These are phyloP conservation scores for Lumnitzera littorea DNA, from an alignment of 345 rosid genomes.

Conservation along the genomic window DNA sequence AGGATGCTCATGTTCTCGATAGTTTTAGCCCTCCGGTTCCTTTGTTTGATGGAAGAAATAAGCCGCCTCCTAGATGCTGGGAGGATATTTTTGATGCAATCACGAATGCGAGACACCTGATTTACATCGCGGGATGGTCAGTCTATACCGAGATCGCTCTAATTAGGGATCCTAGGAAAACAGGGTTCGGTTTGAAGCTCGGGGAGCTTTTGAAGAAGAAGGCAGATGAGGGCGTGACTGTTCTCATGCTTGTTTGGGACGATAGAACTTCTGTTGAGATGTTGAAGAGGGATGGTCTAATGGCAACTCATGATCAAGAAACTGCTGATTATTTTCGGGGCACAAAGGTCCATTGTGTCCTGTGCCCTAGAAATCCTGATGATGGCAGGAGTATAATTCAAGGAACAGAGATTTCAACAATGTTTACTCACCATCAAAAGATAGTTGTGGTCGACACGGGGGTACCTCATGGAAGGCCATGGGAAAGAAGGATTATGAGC, in stretches of 20 bases:
- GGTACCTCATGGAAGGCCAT: constrained; percentile 6
- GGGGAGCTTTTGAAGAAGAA: constrained; percentile 57
- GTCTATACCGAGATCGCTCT: constrained; percentile 42
- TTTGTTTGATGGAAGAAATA: constrained; percentile 7
- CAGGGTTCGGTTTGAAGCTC: constrained; percentile 22
- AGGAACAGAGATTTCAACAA: constrained; percentile 34
- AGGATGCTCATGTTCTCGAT: constrained; percentile 59
- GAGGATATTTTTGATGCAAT: constrained; percentile 74
- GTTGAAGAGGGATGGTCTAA: constrained; percentile 49
- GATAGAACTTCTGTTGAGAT: constrained; percentile 50
- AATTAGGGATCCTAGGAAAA: constrained; percentile 45
- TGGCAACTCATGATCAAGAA: constrained; percentile 74
- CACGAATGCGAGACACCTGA: constrained; percentile 41
- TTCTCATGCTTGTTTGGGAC: constrained; percentile 79
- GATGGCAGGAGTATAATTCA: constrained; percentile 30
- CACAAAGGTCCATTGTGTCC: constrained; percentile 51
- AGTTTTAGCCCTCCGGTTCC: constrained; percentile 20
- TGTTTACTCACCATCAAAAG: constrained; percentile 88
- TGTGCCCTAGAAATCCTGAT: constrained; percentile 62
- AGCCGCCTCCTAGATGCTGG: constrained; percentile 59
- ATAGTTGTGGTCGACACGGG: constrained; percentile 52
- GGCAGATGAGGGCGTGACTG: constrained; percentile 53
- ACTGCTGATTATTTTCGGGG: constrained; percentile 40
- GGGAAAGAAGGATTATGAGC: constrained; percentile 53
- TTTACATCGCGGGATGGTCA: constrained; percentile 86